phyloP scores from a whole-genome alignment of 208 protist genomes.

The Crithidia sp. region DNA sequence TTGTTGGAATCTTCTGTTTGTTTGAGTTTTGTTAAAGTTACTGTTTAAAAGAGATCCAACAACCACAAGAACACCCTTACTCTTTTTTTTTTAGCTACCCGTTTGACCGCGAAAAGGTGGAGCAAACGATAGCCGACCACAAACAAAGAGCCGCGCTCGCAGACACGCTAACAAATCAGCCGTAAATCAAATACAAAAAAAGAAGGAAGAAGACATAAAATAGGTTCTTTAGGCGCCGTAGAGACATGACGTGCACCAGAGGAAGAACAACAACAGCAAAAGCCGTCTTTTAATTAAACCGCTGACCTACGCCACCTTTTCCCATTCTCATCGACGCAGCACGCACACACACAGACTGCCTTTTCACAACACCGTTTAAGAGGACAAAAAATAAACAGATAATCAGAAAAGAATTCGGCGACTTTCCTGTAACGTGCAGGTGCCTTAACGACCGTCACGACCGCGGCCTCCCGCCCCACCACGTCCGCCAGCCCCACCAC shows the following conservation, averaged over 20 bases:
- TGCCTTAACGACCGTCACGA: constrained; percentile 21
- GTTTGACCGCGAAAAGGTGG: too few species aligned
- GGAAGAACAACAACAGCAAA: too few species aligned
- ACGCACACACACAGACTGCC: background rate
- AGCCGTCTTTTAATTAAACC: too few species aligned
- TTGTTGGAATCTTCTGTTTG: background rate
- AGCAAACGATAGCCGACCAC: background rate
- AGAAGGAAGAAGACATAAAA: background rate
- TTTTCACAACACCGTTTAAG: too few species aligned
- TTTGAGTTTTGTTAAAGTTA: background rate
- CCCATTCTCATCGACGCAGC: background rate
- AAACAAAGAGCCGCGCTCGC: background rate
- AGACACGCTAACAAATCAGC: background rate
- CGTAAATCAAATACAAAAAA: background rate
- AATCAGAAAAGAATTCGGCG: too few species aligned
- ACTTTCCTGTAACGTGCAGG: background rate
- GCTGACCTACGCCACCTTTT: too few species aligned
- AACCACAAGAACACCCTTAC: too few species aligned
- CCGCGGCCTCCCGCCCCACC: constrained; percentile 21
- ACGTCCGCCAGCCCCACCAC: constrained; percentile 30
- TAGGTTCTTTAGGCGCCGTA: background rate
- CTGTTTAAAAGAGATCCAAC: background rate
- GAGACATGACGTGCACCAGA: background rate
- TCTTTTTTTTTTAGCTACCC: constrained; percentile 8
- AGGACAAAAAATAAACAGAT: background rate